A percentile compares a stretch with the other conserved stretches of the same genome.
phyloP scores from a whole-genome alignment of 2,329 filamentous ascomycete species.

The Neofusicoccum ribis region DNA sequence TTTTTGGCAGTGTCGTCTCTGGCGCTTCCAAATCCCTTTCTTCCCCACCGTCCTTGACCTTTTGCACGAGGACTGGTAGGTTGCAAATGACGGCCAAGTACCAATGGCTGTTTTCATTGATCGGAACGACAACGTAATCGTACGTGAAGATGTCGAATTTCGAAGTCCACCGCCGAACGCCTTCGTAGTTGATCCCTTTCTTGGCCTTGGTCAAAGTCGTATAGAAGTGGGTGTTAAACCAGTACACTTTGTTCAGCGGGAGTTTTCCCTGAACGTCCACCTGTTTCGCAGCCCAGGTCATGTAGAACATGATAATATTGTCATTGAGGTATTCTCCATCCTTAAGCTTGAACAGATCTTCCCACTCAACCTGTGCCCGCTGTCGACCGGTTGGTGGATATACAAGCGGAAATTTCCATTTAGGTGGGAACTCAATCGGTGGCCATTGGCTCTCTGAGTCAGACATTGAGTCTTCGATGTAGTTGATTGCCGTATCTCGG shows the following conservation, averaged over 20 bases:
- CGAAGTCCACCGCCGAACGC: constrained; percentile 84
- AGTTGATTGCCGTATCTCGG: not conserved
- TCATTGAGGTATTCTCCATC: constrained; percentile 90
- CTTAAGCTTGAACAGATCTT: constrained; percentile 76
- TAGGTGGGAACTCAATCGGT: not conserved
- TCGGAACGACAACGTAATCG: constrained; percentile 87
- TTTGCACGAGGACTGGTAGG: constrained; percentile 59
- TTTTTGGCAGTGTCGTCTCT: not conserved
- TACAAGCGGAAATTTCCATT: constrained; percentile 52
- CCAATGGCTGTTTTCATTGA: constrained; percentile 88
- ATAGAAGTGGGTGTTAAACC: constrained; percentile 94
- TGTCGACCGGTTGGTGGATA: constrained; percentile 61
- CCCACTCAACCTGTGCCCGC: constrained; percentile 65
- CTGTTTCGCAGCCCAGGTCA: constrained; percentile 41
- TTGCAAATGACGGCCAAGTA: constrained; percentile 96
- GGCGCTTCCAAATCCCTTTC: not conserved
- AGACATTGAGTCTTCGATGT: not conserved
- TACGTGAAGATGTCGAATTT: constrained; percentile 81
- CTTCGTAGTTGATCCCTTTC: constrained; percentile 72
- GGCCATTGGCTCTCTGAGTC: not conserved
- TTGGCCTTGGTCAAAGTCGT: constrained; percentile 61
- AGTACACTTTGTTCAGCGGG: constrained; percentile 68
- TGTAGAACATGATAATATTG: constrained; percentile 85
- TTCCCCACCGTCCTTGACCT: constrained; percentile 22
- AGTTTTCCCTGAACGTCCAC: constrained; percentile 19